These are phyloP conservation scores for Eragrostis tef DNA, from an alignment of 202 grass and related monocot genomes.

Conservation along the genomic window DNA sequence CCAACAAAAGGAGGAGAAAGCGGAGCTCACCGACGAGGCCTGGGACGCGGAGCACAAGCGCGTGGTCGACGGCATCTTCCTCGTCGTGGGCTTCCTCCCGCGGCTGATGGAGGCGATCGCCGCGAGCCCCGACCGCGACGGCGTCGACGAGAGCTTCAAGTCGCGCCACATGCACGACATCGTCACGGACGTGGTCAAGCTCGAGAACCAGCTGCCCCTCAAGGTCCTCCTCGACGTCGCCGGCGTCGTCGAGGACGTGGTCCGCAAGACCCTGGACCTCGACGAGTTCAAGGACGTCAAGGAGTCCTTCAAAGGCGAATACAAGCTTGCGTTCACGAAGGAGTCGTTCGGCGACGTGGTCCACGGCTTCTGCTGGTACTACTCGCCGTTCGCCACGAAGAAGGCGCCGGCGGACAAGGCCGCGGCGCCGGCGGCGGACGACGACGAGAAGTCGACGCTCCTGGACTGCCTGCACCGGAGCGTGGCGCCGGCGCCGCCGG, in stretches of 20 bases:
- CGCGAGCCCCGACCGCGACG: conserved; percentile 9
- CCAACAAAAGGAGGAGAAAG: background rate
- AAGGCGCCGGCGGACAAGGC: background rate
- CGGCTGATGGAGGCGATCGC: background rate
- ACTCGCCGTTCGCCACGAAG: conserved; percentile 53
- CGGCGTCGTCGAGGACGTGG: background rate
- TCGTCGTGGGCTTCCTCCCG: conserved; percentile 60
- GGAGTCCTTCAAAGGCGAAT: background rate
- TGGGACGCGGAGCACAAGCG: background rate
- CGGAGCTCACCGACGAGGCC: background rate
- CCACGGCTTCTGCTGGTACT: conserved; percentile 60
- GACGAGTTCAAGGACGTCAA: background rate
- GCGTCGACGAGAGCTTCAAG: conserved; percentile 43
- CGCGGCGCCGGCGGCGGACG: background rate
- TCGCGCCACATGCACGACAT: conserved; percentile 54
- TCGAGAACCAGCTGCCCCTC: conserved; percentile 55
- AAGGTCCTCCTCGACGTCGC: conserved; percentile 13
- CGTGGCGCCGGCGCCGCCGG: background rate
- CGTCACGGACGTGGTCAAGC: conserved; percentile 61
- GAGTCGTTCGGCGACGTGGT: conserved; percentile 20
- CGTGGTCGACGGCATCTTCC: conserved; percentile 52
- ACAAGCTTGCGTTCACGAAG: background rate
- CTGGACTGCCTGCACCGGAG: conserved; percentile 52
- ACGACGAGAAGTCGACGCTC: background rate
- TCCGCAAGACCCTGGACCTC: rapidly evolving